Evolutionary conservation across 129 eudicot genomes (phyloP).

Genomic region (Ambrosia artemisiifolia): DNA sequence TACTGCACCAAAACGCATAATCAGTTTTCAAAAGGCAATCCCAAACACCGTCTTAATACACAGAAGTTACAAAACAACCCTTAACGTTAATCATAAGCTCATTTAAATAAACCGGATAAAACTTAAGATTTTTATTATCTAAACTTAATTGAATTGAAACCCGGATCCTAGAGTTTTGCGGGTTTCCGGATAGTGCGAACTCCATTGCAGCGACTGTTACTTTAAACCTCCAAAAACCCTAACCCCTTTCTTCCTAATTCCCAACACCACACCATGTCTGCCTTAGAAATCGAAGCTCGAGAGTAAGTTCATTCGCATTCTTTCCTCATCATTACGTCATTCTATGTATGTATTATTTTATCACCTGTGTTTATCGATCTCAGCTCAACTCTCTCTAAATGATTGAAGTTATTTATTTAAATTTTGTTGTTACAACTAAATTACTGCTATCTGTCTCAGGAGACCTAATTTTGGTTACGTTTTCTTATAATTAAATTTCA

Average conservation of each 20-base stretch:
- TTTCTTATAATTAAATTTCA: background rate
- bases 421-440: background rate
- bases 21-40: too few relatives aligned
- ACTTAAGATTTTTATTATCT: too few relatives aligned
- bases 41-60: too few relatives aligned
- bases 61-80: too few relatives aligned
- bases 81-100: too few relatives aligned
- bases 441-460: background rate
- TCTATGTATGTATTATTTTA: background rate
- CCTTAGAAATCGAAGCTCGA: slow-evolving; percentile 97
- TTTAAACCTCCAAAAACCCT: slow-evolving; percentile 15
- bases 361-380: background rate
- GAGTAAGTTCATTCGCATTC: slow-evolving; percentile 56
- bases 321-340: background rate
- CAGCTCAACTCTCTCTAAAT: background rate
- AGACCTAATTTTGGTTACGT: background rate
- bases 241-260: background rate
- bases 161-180: background rate
- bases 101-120: too few relatives aligned
- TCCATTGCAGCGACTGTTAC: slow-evolving; percentile 9
- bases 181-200: slow-evolving; percentile 5
- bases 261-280: slow-evolving; percentile 43
- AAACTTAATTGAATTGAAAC: too few relatives aligned
- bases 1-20: too few relatives aligned
- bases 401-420: background rate